phyloP scores from a whole-genome alignment of 1,139 yeast species.

The Lizanozyma gosingica region DNA sequence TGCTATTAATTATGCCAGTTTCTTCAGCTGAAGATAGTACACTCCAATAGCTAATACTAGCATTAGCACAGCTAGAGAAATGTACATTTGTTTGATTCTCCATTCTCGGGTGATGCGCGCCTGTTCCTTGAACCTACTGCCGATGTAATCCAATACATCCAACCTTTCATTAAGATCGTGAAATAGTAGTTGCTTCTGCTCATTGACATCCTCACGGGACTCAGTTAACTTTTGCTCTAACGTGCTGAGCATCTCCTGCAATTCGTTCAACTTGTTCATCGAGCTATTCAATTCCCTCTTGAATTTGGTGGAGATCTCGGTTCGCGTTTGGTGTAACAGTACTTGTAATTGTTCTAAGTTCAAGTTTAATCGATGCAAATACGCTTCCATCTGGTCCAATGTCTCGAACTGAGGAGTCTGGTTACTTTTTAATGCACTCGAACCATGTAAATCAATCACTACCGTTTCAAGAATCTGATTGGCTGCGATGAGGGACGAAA shows the following conservation, averaged over 20 bases:
- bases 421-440: not conserved
- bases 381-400: constrained; percentile 4
- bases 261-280: constrained; percentile 20
- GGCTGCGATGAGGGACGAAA: constrained; percentile 1
- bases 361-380: constrained; percentile 4
- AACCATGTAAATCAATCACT: not conserved
- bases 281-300: constrained; percentile 19
- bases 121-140: constrained; percentile 19
- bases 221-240: constrained; percentile 21
- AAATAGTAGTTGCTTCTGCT: constrained; percentile 19
- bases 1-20: no score
- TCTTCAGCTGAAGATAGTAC: constrained; percentile 2
- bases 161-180: constrained; percentile 22
- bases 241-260: constrained; percentile 17
- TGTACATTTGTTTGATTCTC: constrained; percentile 21
- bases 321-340: constrained; percentile 10
- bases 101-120: constrained; percentile 17
- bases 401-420: constrained; percentile 1
- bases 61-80: constrained; percentile 14
- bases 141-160: constrained; percentile 25
- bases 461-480: not conserved
- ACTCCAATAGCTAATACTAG: constrained; percentile 15
- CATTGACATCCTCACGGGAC: constrained; percentile 17
- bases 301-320: constrained; percentile 14
- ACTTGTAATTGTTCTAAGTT: constrained; percentile 6